Conservation (phyloP, 106 monocot genomes). For the Vanilla planifolia region DNA sequence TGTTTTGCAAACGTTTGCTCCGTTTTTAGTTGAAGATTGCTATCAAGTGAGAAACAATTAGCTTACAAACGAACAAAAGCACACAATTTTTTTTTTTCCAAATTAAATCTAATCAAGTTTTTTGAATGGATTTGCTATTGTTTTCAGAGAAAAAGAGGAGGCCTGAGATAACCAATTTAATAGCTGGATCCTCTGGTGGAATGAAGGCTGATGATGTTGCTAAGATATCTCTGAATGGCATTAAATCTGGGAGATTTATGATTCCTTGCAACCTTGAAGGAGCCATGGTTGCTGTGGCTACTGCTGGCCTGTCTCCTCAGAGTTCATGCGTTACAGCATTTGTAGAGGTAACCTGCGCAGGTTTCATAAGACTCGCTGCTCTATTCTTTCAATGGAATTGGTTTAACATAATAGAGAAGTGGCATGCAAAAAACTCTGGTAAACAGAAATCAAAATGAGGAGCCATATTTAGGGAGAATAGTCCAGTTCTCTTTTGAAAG, state of each 20-base stretch:
- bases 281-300: slow-evolving; percentile 42
- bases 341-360: slow-evolving; percentile 31
- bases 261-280: slow-evolving; percentile 58
- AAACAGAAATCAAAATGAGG: too few relatives aligned
- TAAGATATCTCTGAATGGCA: slow-evolving; percentile 37
- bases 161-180: slow-evolving; percentile 32
- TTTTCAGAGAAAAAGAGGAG: slow-evolving; percentile 40
- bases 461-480: too few relatives aligned
- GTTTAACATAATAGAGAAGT: slow-evolving; percentile 37
- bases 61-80: too few relatives aligned
- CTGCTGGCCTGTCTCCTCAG: slow-evolving; percentile 59
- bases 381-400: slow-evolving; percentile 47
- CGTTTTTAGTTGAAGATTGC: too few relatives aligned
- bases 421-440: slow-evolving; percentile 17
- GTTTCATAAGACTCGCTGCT: slow-evolving; percentile 53
- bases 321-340: slow-evolving; percentile 43
- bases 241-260: slow-evolving; percentile 45
- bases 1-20: too few relatives aligned
- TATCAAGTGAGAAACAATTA: too few relatives aligned
- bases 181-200: slow-evolving; percentile 31
- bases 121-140: not conserved
- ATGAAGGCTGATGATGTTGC: slow-evolving; percentile 63
- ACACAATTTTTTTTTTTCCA: too few relatives aligned
- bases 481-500: too few relatives aligned
- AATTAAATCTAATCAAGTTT: not conserved